Conservation (phyloP, 169 alveolate genomes). For the Eimeria sp. region DNA sequence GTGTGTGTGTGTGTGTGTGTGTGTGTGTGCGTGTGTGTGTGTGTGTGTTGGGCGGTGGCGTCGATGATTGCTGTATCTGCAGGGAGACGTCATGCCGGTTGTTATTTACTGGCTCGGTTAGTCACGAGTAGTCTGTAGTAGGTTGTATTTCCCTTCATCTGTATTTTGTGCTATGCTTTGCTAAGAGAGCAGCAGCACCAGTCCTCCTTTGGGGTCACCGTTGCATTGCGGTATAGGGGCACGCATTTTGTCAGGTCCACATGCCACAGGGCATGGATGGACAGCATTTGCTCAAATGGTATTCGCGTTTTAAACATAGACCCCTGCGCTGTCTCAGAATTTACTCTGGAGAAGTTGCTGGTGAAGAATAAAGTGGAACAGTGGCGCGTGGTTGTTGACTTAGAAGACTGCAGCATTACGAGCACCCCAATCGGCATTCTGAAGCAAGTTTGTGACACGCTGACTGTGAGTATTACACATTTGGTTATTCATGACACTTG, state of each 20-base stretch:
- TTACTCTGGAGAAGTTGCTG: constrained; percentile 84
- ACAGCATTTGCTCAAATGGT: neutral
- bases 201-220: neutral
- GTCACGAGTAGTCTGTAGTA: constrained; percentile 44
- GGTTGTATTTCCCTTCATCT: neutral
- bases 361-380: constrained; percentile 88
- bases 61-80: neutral
- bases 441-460: constrained; percentile 86
- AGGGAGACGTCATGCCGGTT: constrained; percentile 79
- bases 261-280: neutral
- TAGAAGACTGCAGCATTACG: constrained; percentile 85
- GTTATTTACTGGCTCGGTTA: constrained; percentile 84
- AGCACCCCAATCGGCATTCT: constrained; percentile 85
- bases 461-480: constrained; percentile 71
- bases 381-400: constrained; percentile 88
- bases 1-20: too few species aligned
- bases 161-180: neutral
- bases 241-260: neutral
- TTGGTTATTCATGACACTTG: neutral
- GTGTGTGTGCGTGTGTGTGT: too few species aligned
- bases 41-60: neutral
- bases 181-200: neutral
- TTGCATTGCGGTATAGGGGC: neutral
- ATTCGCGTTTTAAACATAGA: neutral
- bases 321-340: constrained; percentile 81